These are phyloP conservation scores for Penicillium freii DNA, from an alignment of 2,329 filamentous ascomycete species.

Conservation along the genomic window DNA sequence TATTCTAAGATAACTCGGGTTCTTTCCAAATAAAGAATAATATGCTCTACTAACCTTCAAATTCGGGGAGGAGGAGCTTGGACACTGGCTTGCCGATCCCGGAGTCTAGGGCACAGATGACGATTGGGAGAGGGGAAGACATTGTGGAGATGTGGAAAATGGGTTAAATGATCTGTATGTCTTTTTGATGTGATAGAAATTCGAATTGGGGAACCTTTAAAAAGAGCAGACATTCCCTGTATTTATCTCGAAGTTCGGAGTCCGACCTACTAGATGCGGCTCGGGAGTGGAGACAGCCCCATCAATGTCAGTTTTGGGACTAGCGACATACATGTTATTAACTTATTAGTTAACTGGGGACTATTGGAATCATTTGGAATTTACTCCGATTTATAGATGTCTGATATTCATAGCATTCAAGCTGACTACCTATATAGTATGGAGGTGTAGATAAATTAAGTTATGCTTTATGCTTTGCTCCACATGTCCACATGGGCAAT, in stretches of 20 bases:
- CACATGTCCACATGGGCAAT: not conserved
- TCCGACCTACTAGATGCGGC: slow-evolving; percentile 3
- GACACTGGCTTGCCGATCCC: slow-evolving; percentile 18
- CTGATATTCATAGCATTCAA: not conserved
- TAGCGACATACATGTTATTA: not conserved
- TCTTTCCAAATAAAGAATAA: not conserved
- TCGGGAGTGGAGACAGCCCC: not conserved
- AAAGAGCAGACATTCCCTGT: not conserved
- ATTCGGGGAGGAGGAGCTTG: slow-evolving; percentile 17
- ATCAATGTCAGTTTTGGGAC: not conserved
- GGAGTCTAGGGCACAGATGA: slow-evolving; percentile 18
- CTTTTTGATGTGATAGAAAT: too few species aligned
- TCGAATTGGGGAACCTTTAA: not conserved
- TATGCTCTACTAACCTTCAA: slow-evolving; percentile 18
- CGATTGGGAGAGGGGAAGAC: slow-evolving; percentile 15
- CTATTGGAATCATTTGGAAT: not conserved
- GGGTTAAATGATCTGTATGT: too few species aligned
- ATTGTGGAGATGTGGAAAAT: not conserved
- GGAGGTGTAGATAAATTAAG: not conserved
- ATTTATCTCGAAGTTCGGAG: slow-evolving; percentile 3
- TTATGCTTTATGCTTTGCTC: not conserved
- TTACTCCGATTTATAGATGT: not conserved
- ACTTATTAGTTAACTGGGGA: too few species aligned
- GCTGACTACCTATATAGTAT: not conserved
- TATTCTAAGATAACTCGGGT: too few species aligned